These are phyloP conservation scores for Lentinus brumalis DNA, from an alignment of 768 basidiomycete genomes.

Conservation along the genomic window DNA sequence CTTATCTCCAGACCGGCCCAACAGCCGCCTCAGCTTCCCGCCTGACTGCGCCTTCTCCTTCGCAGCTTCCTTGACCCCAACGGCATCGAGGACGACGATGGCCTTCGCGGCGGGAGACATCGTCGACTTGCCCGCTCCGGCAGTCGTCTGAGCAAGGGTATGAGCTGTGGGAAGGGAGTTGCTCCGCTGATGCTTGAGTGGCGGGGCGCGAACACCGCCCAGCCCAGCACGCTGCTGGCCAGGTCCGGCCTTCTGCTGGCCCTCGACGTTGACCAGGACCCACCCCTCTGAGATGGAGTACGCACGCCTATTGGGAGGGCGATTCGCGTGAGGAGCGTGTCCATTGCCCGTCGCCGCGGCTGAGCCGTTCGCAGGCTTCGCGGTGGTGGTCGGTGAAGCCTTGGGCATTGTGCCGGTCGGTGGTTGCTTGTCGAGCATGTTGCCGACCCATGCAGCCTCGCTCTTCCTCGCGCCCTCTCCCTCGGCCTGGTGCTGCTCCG, in stretches of 20 bases:
- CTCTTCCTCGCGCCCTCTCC: constrained; percentile 55
- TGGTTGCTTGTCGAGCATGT: constrained; percentile 37
- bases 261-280: constrained; percentile 34
- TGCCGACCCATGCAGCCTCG: constrained; percentile 60
- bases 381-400: neutral
- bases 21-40: constrained; percentile 21
- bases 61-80: constrained; percentile 45
- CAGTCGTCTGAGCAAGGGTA: constrained; percentile 15
- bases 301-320: constrained; percentile 5
- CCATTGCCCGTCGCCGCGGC: constrained; percentile 1
- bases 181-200: constrained; percentile 22
- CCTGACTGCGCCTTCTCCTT: constrained; percentile 24
- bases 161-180: constrained; percentile 21
- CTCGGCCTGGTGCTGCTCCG: constrained; percentile 49
- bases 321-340: neutral
- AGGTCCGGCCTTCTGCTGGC: constrained; percentile 9
- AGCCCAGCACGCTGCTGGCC: neutral
- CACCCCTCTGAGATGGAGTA: constrained; percentile 28
- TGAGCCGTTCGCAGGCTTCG: neutral
- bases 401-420: constrained; percentile 8
- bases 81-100: constrained; percentile 60
- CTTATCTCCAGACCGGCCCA: constrained; percentile 15
- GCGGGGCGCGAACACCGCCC: constrained; percentile 16
- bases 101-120: constrained; percentile 60
- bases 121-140: constrained; percentile 26